A percentile compares a stretch with the other conserved stretches of the same genome.
phyloP scores from a whole-genome alignment of 2,329 filamentous ascomycete genomes.

The Aphanocladium album region DNA sequence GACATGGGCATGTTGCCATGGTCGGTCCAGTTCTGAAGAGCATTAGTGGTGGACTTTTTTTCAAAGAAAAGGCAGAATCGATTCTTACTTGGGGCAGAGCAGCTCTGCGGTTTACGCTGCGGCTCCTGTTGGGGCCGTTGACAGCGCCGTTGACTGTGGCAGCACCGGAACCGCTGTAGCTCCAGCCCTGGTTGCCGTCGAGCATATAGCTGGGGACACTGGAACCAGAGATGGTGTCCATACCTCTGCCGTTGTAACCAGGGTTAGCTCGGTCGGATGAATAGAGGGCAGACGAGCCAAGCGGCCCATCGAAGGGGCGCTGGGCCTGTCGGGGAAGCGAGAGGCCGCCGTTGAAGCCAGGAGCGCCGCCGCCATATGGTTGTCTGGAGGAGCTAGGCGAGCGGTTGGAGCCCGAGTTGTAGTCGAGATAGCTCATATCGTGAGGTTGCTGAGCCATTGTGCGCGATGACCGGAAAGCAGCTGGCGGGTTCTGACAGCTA shows the following conservation, averaged over 20 bases:
- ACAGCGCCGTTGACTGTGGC: slow-evolving; percentile 58
- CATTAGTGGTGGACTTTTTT: slow-evolving; percentile 10
- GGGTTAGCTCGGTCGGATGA: slow-evolving; percentile 60
- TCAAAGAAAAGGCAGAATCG: background rate
- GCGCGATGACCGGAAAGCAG: background rate
- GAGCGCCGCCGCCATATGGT: slow-evolving; percentile 37
- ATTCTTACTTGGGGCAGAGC: slow-evolving; percentile 67
- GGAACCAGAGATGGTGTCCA: slow-evolving; percentile 40
- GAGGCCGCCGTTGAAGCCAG: slow-evolving; percentile 47
- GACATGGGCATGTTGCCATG: slow-evolving; percentile 39
- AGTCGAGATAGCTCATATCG: slow-evolving; percentile 68
- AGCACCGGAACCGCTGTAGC: slow-evolving; percentile 63
- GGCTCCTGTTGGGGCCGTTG: slow-evolving; percentile 56
- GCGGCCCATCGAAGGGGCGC: slow-evolving; percentile 70
- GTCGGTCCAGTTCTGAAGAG: slow-evolving; percentile 46
- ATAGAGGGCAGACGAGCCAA: slow-evolving; percentile 62
- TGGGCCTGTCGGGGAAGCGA: slow-evolving; percentile 52
- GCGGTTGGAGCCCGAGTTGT: slow-evolving; percentile 55
- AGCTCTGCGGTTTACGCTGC: slow-evolving; percentile 49
- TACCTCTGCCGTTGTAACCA: slow-evolving; percentile 55
- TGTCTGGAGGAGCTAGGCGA: slow-evolving; percentile 65
- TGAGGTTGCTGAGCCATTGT: slow-evolving; percentile 45
- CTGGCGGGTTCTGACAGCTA: background rate
- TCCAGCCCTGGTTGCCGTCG: slow-evolving; percentile 77
- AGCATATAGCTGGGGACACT: slow-evolving; percentile 46